Base-by-base conservation (phyloP, 1,284 basidiomycete species). In the Melampsora larici-populina region DNA sequence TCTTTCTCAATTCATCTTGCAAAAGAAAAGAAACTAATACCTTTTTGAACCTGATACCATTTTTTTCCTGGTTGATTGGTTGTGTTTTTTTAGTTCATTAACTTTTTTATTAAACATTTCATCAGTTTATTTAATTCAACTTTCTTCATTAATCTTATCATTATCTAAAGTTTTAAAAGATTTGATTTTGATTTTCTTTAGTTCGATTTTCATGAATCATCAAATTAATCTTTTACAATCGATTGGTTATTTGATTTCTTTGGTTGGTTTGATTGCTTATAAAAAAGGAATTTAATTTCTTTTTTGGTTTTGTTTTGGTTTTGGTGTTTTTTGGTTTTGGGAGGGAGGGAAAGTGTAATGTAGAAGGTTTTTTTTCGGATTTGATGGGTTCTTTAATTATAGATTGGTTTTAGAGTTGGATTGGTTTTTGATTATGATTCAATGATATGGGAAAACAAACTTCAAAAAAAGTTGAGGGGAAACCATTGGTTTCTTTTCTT, bases 251-350 rank as follows among this genome's bases (percentile, higher is more conserved):
- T 58, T 58, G 55, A 58, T 58, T 58, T n/a, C 55, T 58, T 58
- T 58, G 13, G 1, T n/a, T 58, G 55, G 55, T 58, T 58, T 58
- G 29, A 29, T 58, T 58, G 55, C 55, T 58, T 58, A 58, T 58
- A 58, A 58, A 58, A 58, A 58, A 58, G 55, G 55, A 58, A 58
- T 58, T 58, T 58, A 24, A 58, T 4, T 55, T 49, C 48, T 49
- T 21, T 49, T 21, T 21, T 49, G 11, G 11, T 49, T 49, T 49
- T 49, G 11, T 49, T 11, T 49, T 21, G 48, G 48, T 11, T 49
- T 49, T 49, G n/a, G n/a, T n/a, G n/a, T n/a, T n/a, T n/a, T n/a
- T n/a, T n/a, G n/a, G n/a, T n/a, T n/a, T n/a, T n/a, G 36, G 36
- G 9, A 36, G 36, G 36, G 36, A 36, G 9, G 36, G 36, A 9